Evolutionary conservation across 352 stramenopile species (phyloP), one percentile per base, ranked within the genome.

Genomic region (Phytopythium vexans): DNA sequence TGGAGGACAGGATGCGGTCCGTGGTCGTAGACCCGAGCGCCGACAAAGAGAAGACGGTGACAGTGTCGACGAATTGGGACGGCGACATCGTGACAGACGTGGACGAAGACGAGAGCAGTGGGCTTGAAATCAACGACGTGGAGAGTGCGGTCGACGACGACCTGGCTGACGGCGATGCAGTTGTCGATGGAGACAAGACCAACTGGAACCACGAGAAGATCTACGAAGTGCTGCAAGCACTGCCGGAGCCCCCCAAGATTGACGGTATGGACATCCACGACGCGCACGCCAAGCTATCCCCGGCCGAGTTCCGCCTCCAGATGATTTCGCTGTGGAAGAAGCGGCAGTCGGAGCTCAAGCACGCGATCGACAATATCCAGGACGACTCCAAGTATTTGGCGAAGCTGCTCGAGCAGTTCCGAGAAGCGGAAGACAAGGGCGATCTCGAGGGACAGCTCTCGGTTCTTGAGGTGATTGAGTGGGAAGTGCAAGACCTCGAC

Each of bases 161-260:
- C 27, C 7, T 27, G 34, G 14, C 0, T 21, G 48, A 52, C 5
- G 34, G 6, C 3, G 56, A 56, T 0, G 34, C 35, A 8, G 39
- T 36, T 2, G 35, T 12, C 1, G 46, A 56, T 11, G 35, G 65
- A 7, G 72, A 83, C 32, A 77, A 92, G 35, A 79, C 77, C 2
- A 72, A 88, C 48, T 89, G 81, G 76, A 92, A 92, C 58, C 76
- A 89, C 39, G 84, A 94, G n/a, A 92, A 92, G 56, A 91, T 94
- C 34, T 92, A 86, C 48, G 83, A 94, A 42, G 73, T 86, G 46
- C 59, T 94, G 6, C 67, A 89, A 47, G 74, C 74, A n/a, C 64
- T 94, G 34, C 84, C 84, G 3, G 75, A 92, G 44, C 84, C 84
- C 1, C 84, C 84, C 1, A 68, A 73, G 48, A 61, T 94, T 15